Conservation (phyloP, 176 grass and related monocot species). For the Bothriochloa decipiens region DNA sequence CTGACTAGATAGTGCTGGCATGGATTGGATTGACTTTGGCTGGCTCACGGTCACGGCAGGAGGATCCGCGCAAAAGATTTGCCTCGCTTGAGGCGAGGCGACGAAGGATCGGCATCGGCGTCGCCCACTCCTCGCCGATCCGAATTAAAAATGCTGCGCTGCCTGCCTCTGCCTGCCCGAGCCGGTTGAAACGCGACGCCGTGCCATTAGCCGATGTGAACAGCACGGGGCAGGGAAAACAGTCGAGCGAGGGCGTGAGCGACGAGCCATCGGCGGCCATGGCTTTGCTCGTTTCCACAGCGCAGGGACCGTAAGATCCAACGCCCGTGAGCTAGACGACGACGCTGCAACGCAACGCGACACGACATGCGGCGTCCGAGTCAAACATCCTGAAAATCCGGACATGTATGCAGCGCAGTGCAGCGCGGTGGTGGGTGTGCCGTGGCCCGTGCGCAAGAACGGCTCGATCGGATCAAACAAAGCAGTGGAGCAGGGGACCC, state of each 20-base stretch:
- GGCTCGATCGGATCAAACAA: conserved; percentile 13
- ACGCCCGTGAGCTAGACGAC: conserved; percentile 34
- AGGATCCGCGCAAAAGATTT: conserved; percentile 45
- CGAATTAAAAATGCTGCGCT: conserved; percentile 23
- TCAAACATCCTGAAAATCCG: conserved; percentile 32
- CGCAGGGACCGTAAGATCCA: conserved; percentile 41
- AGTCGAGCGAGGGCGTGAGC: background rate
- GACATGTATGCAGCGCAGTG: background rate
- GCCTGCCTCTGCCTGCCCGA: conserved; percentile 7
- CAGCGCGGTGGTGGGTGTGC: conserved; percentile 35
- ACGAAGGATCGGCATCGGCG: conserved; percentile 1
- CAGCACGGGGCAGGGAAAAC: conserved; percentile 6
- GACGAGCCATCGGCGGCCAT: background rate
- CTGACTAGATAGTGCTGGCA: conserved; percentile 6
- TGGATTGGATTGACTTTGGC: conserved; percentile 43
- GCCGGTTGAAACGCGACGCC: conserved; percentile 39
- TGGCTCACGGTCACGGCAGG: conserved; percentile 8
- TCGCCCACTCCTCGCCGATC: background rate
- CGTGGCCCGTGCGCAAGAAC: background rate
- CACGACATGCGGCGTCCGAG: conserved; percentile 11
- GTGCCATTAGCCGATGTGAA: conserved; percentile 12
- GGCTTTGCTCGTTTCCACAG: background rate
- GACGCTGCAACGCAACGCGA: conserved; percentile 18
- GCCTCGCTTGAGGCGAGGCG: background rate
- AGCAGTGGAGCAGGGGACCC: conserved; percentile 1